phyloP scores from a whole-genome alignment of 495 filamentous ascomycete genomes.

The Umbilicaria muhlenbergii region DNA sequence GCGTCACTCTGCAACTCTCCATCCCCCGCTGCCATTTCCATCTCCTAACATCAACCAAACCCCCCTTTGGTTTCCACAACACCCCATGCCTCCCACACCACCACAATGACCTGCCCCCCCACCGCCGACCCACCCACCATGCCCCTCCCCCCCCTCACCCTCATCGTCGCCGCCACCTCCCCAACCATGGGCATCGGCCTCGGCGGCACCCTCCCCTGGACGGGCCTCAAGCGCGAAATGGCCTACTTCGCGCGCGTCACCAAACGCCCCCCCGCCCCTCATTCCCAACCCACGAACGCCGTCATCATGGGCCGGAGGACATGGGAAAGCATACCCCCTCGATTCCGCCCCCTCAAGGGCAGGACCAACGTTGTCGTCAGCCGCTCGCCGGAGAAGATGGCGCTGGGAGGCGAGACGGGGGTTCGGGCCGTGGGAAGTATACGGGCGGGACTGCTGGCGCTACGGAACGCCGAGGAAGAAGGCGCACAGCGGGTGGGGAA shows the following conservation, averaged over 20 bases:
- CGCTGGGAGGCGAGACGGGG: conserved; percentile 14
- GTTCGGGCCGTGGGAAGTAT: conserved; percentile 23
- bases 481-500: conserved; percentile 26
- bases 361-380: conserved; percentile 68
- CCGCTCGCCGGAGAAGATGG: conserved; percentile 19
- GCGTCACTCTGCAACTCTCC: too few species aligned
- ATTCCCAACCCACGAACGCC: conserved; percentile 36
- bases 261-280: conserved; percentile 35
- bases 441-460: conserved; percentile 36
- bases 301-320: conserved; percentile 97
- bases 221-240: conserved; percentile 75
- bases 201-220: conserved; percentile 74
- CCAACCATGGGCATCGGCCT: conserved; percentile 74
- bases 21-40: too few species aligned
- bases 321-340: conserved; percentile 68
- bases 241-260: conserved; percentile 86
- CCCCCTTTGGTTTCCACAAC: too few species aligned
- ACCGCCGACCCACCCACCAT: conserved; percentile 16
- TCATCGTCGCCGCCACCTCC: conserved; percentile 61
- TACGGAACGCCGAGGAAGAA: conserved; percentile 10
- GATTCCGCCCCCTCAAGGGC: conserved; percentile 63
- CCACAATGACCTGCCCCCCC: conserved; percentile 30
- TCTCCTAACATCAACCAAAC: too few species aligned
- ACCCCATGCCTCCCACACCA: conserved; percentile 6
- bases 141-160: conserved; percentile 40